Conservation (phyloP, 306 rosid species). For the Cicer pinnatifidum region DNA sequence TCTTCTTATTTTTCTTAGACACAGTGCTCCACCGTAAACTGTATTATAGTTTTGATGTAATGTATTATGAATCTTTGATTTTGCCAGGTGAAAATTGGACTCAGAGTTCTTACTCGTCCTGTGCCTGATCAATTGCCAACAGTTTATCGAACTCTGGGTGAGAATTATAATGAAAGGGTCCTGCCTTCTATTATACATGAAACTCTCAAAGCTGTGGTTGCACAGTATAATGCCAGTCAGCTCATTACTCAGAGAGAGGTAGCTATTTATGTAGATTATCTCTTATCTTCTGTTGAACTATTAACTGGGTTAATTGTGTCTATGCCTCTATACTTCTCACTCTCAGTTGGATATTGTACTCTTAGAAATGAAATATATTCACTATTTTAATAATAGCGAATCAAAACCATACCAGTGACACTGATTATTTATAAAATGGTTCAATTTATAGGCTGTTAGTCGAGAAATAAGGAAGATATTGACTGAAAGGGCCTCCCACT, state of each 20-base stretch:
- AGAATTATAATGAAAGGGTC: slow-evolving; percentile 72
- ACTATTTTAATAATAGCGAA: not conserved
- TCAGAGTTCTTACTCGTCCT: slow-evolving; percentile 84
- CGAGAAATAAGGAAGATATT: slow-evolving; percentile 77
- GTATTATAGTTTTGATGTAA: not conserved
- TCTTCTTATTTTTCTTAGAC: not conserved
- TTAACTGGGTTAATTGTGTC: not conserved
- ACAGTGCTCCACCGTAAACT: slow-evolving; percentile 13
- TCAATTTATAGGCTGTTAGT: slow-evolving; percentile 66
- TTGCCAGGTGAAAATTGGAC: slow-evolving; percentile 72
- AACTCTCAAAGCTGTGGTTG: slow-evolving; percentile 89
- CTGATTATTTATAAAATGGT: slow-evolving; percentile 28
- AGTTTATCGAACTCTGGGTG: slow-evolving; percentile 73
- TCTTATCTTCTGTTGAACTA: not conserved
- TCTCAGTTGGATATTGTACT: slow-evolving; percentile 21
- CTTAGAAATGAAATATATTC: slow-evolving; percentile 8
- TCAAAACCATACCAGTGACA: slow-evolving; percentile 1
- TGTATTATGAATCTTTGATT: slow-evolving; percentile 19
- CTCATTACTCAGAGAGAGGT: slow-evolving; percentile 96
- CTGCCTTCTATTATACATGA: slow-evolving; percentile 83
- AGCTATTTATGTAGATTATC: slow-evolving; percentile 18
- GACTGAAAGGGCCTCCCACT: slow-evolving; percentile 76
- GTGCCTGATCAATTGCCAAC: slow-evolving; percentile 70
- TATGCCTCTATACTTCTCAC: not conserved
- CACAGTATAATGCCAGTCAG: slow-evolving; percentile 87